Evolutionary conservation across 2,329 filamentous ascomycete species (phyloP), one percentile per base, ranked within the genome.

Genomic region (Aspergillus fischeri): DNA sequence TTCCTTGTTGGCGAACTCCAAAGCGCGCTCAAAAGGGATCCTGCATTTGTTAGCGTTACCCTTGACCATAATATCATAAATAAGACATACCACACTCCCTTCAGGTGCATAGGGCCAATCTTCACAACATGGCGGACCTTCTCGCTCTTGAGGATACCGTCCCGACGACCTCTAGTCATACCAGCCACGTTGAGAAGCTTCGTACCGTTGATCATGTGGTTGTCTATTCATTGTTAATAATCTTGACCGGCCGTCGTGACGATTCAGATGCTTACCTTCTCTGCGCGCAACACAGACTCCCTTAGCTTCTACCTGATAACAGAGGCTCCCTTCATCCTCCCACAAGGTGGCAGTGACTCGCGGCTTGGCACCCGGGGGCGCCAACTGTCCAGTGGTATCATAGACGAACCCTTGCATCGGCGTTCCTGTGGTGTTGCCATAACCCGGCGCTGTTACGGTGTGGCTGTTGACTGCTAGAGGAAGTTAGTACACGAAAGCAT

Each of bases 1-100:
- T 77, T 99, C 94, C 82, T 97, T 97, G 80, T 99, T 99, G 63
- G 94, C 94, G 73, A 99, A 97, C 68, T 97, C 94, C 54, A 99
- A 80, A n/a, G 94, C 94, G 64, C 94, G 88, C 67, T 97, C 94
- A 68, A 96, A 97, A 1, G 94, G 94, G 69, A 99, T 99, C 92
- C 92, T 97, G 66, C 20, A 51, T 20, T 52, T 52, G 55, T 65
- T 52, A 71, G 58, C 21, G 38, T 55, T 45, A 24, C 44, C 27
- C 10, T 7, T 2, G 29, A 53, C 17, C 24, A 52, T 50, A 14
- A 38, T 29, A 17, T 14, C 14, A 27, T 28, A 45, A 20, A 54
- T 9, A 29, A 20, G 3, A 79, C 89, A 79, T 82, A 95, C 92
- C 92, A 96, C 64, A 96, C 92, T 70, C 94, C 94, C 79, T 99